A percentile compares a stretch with the other conserved stretches of the same genome.
These are phyloP conservation scores for Trichoderma guizhouense DNA, from an alignment of 2,329 filamentous ascomycete genomes.

Conservation along the genomic window DNA sequence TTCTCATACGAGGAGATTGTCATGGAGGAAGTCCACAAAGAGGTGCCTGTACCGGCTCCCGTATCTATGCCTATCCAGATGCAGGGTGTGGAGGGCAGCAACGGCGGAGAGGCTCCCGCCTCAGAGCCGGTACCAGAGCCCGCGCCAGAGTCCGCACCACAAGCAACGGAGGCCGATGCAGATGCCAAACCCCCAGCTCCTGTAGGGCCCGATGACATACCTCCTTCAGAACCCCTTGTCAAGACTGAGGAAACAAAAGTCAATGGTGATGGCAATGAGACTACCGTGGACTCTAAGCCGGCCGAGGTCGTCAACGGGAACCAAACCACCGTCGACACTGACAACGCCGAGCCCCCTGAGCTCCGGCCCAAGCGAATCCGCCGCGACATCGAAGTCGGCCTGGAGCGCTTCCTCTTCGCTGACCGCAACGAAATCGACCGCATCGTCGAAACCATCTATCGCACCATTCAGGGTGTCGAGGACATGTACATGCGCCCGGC, in stretches of 20 bases:
- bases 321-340: not conserved
- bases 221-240: conserved; percentile 20
- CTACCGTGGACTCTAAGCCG: conserved; percentile 16
- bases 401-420: conserved; percentile 69
- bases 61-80: not conserved
- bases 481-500: conserved; percentile 80
- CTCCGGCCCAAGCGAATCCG: conserved; percentile 55
- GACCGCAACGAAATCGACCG: conserved; percentile 72
- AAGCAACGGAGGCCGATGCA: conserved; percentile 2
- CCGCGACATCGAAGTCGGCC: conserved; percentile 70
- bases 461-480: conserved; percentile 75
- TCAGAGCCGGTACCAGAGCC: not conserved
- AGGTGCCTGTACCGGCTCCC: not conserved
- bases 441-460: conserved; percentile 80
- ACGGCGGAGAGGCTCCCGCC: not conserved
- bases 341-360: conserved; percentile 32
- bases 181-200: conserved; percentile 7
- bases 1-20: conserved; percentile 72
- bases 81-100: conserved; percentile 32
- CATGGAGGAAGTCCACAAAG: conserved; percentile 49
- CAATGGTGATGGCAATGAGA: not conserved
- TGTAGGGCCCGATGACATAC: conserved; percentile 13
- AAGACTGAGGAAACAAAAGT: conserved; percentile 24
- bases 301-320: conserved; percentile 24
- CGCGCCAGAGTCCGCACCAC: not conserved